Evolutionary conservation across 352 stramenopile species (phyloP).

Genomic region (Globisporangium iwayamae): DNA sequence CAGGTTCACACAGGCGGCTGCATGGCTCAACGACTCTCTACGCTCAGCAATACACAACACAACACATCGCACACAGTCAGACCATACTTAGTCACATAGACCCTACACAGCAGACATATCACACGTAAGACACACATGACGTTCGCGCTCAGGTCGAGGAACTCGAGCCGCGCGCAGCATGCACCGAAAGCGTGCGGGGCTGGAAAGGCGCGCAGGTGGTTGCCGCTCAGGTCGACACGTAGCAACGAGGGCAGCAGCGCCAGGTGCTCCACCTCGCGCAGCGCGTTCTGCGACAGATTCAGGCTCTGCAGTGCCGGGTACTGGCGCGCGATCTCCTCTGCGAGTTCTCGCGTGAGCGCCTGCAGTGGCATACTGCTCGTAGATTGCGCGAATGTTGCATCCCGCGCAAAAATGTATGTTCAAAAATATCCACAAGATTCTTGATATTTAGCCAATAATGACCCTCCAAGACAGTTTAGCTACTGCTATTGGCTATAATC

Average conservation of each 20-base stretch:
- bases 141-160: conserved; percentile 56
- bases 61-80: neutral
- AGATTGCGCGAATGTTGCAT: no score
- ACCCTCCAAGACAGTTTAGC: no score
- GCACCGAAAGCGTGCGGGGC: conserved; percentile 31
- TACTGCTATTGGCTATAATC: no score
- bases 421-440: neutral
- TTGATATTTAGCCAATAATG: no score
- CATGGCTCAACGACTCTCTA: conserved; percentile 44
- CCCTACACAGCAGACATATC: neutral
- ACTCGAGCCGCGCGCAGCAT: conserved; percentile 22
- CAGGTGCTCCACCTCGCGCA: conserved; percentile 45
- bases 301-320: conserved; percentile 61
- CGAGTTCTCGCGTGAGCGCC: conserved; percentile 58
- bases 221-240: conserved; percentile 59
- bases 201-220: conserved; percentile 41
- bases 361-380: conserved; percentile 38
- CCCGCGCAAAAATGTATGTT: neutral
- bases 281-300: conserved; percentile 55
- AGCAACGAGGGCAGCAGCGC: conserved; percentile 44
- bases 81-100: no score
- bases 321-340: conserved; percentile 53
- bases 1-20: conserved; percentile 25
- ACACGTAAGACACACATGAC: conserved; percentile 28
- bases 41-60: neutral